Conservation (phyloP, 1,139 yeast species). For the Candida frijolesensis region DNA sequence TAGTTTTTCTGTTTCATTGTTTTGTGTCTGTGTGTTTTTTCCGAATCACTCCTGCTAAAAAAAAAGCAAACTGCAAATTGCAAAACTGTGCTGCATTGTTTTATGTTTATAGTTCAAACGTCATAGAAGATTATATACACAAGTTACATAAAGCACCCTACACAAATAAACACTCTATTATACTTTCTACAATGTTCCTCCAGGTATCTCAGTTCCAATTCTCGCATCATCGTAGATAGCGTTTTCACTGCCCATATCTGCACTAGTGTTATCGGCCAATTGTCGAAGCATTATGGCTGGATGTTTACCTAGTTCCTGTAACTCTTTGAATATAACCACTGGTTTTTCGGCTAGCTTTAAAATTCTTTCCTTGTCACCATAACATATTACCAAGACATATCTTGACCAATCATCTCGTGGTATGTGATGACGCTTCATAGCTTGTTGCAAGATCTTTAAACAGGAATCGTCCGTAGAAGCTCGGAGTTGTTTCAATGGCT, state of each 20-base stretch:
- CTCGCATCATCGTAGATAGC: slow-evolving; percentile 43
- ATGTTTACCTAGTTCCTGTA: slow-evolving; percentile 83
- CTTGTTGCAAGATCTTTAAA: slow-evolving; percentile 83
- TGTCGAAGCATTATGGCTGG: slow-evolving; percentile 95
- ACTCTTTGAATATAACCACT: slow-evolving; percentile 80
- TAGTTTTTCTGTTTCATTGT: background rate
- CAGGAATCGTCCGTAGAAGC: slow-evolving; percentile 94
- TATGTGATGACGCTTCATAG: slow-evolving; percentile 83
- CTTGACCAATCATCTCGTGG: slow-evolving; percentile 84
- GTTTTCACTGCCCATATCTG: slow-evolving; percentile 34
- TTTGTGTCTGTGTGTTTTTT: background rate
- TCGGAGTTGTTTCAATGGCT: slow-evolving; percentile 81
- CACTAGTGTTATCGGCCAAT: slow-evolving; percentile 49
- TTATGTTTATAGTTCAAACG: background rate
- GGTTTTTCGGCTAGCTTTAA: slow-evolving; percentile 87
- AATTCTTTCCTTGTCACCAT: slow-evolving; percentile 87
- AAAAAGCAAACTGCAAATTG: background rate
- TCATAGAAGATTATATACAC: background rate
- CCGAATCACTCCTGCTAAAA: background rate
- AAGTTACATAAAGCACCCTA: too few relatives aligned
- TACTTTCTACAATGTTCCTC: slow-evolving; percentile 45
- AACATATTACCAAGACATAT: slow-evolving; percentile 86
- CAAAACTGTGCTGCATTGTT: background rate
- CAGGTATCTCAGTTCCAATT: slow-evolving; percentile 55
- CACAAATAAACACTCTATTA: background rate